Evolutionary conservation across 2,329 filamentous ascomycete species (phyloP).

Genomic region (Penicillium olsonii): DNA sequence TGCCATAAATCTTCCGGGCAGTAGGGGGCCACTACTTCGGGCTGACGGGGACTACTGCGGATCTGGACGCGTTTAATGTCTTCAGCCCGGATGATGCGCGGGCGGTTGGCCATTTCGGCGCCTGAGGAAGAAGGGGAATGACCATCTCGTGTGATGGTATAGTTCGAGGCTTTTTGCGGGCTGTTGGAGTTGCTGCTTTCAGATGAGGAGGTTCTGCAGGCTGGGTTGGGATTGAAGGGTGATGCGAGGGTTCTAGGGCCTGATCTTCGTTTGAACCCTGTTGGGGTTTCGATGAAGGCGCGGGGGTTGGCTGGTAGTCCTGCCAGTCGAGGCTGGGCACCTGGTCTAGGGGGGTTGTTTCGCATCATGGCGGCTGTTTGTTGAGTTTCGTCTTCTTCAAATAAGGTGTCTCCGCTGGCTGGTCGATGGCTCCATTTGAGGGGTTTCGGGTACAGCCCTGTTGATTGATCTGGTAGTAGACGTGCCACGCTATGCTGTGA

Average conservation of each 20-base stretch:
- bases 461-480: conserved; percentile 38
- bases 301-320: conserved; percentile 40
- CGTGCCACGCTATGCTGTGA: conserved; percentile 42
- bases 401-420: conserved; percentile 36
- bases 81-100: conserved; percentile 33
- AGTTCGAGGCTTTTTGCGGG: conserved; percentile 5
- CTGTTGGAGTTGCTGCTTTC: conserved; percentile 15
- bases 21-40: conserved; percentile 28
- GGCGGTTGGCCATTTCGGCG: conserved; percentile 33
- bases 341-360: conserved; percentile 3
- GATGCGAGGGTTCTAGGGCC: conserved; percentile 3
- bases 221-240: conserved; percentile 6
- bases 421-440: conserved; percentile 35
- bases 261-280: conserved; percentile 1
- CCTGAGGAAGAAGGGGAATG: conserved; percentile 3
- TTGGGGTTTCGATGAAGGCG: conserved; percentile 31
- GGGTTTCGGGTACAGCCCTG: conserved; percentile 40
- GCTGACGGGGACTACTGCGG: conserved; percentile 29
- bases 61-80: conserved; percentile 37
- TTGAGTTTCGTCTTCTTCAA: conserved; percentile 39
- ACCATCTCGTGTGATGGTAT: not conserved
- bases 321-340: conserved; percentile 14
- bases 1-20: conserved; percentile 34
- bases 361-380: conserved; percentile 7
- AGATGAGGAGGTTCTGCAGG: conserved; percentile 8